A percentile compares a stretch with the other conserved stretches of the same genome.
These are phyloP conservation scores for Favolaschia claudopus DNA, from an alignment of 768 basidiomycete genomes.

Conservation along the genomic window DNA sequence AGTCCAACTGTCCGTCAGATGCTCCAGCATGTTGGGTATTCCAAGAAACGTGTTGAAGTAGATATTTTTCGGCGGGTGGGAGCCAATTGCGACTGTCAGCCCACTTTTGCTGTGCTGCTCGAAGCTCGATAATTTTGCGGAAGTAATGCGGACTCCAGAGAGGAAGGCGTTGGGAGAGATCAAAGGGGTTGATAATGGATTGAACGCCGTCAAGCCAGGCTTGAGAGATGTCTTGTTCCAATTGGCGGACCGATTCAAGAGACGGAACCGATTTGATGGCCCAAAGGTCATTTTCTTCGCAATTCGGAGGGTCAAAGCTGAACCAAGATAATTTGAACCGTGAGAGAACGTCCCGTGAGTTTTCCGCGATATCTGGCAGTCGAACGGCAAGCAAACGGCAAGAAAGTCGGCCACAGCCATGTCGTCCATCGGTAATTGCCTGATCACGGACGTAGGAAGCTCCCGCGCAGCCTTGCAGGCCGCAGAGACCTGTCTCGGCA, in stretches of 20 bases:
- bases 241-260: background rate
- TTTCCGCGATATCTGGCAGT: background rate
- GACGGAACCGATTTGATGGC: background rate
- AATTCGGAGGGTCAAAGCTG: background rate
- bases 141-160: background rate
- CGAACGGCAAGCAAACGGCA: background rate
- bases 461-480: background rate
- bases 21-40: background rate
- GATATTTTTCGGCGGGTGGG: background rate
- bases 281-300: background rate
- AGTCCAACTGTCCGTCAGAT: slow-evolving; percentile 1
- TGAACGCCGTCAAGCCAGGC: too few relatives aligned
- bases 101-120: background rate
- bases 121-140: background rate
- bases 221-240: too few relatives aligned
- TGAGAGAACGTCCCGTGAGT: background rate
- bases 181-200: background rate
- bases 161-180: background rate
- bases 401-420: background rate
- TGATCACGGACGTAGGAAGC: background rate
- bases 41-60: background rate
- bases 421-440: background rate
- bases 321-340: background rate
- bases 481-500: background rate
- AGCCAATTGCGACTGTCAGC: background rate